Base-by-base conservation (phyloP, 148 eudicot species). In the Vaccinium macrocarpon region DNA sequence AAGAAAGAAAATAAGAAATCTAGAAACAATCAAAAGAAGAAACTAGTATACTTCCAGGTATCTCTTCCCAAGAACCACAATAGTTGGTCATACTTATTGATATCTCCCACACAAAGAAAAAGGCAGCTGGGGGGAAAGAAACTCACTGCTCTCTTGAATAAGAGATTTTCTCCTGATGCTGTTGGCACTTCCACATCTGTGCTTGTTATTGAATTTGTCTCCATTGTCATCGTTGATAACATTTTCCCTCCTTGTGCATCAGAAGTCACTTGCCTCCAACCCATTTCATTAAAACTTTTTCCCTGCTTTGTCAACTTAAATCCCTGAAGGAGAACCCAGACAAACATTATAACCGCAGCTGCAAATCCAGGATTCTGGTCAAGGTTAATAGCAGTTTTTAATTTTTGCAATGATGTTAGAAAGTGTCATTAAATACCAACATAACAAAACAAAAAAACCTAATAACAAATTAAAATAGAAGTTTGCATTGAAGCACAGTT, bases 201-300 rank as follows among this genome's bases (percentile, higher is more conserved):
- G 73, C 78, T 61, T 48, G 89, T 82, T 56, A 90, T 85, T 79
- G 83, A 75, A 85, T 85, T 83, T 76, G 87, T 82, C 48, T 91
- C 98, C 97, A 92, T 92, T 35, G 89, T 91, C 99, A 96, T 94
- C 77, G 99, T 92, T 59, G 99, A 96, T 82, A 88, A 55, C 97
- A 94, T 96, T 85, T 91, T 90, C 74, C 93, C 93, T 76, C 87
- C 93, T 83, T 90, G 88, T 53, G 87, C 70, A 27, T 88, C 88
- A 46, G 94, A 90, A 66, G 84, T 85, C 78, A 93, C 95, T 90
- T 88, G 91, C 84, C 73, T 89, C 99, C 99, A 96, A 0, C 92
- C 92, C 92, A 91, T 90, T 79, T 85, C 91, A 74, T 83, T 83
- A 15, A 93, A 84, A 90, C 98, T 94, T 86, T 88, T 94, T 48